Conservation (phyloP, 305 asterid species). For the Petunia hybrid region DNA sequence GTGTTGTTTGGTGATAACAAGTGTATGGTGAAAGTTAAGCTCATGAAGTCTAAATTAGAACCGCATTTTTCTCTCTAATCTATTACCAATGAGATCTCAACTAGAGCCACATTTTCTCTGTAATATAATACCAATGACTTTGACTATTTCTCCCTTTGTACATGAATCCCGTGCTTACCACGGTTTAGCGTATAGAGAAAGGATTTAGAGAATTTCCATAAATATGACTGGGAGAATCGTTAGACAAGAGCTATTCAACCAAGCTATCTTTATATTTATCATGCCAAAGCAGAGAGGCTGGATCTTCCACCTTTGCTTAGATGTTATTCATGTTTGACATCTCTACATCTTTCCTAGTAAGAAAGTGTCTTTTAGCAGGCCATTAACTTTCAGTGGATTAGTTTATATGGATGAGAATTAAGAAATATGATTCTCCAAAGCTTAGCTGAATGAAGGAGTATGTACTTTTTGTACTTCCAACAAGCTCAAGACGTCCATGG, state of each 20-base stretch:
- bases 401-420: neutral
- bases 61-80: slow-evolving; percentile 4
- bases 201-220: slow-evolving; percentile 1
- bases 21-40: slow-evolving; percentile 13
- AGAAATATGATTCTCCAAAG: neutral
- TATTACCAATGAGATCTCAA: neutral
- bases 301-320: slow-evolving; percentile 8
- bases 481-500: neutral
- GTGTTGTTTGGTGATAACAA: neutral
- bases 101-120: slow-evolving; percentile 6
- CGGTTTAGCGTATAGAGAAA: neutral
- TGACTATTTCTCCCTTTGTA: neutral
- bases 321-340: neutral
- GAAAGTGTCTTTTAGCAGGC: slow-evolving; percentile 14
- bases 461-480: neutral
- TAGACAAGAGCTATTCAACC: slow-evolving; percentile 10
- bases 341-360: neutral
- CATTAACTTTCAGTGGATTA: neutral
- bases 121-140: neutral
- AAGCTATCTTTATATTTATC: neutral
- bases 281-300: neutral
- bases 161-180: slow-evolving; percentile 21
- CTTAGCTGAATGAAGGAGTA: slow-evolving; percentile 1
- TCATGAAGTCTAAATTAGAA: slow-evolving; percentile 10
- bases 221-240: neutral